Evolutionary conservation across 768 basidiomycete genomes (phyloP), one percentile per base, ranked within the genome.

Genomic region (Tulasnella sp.): DNA sequence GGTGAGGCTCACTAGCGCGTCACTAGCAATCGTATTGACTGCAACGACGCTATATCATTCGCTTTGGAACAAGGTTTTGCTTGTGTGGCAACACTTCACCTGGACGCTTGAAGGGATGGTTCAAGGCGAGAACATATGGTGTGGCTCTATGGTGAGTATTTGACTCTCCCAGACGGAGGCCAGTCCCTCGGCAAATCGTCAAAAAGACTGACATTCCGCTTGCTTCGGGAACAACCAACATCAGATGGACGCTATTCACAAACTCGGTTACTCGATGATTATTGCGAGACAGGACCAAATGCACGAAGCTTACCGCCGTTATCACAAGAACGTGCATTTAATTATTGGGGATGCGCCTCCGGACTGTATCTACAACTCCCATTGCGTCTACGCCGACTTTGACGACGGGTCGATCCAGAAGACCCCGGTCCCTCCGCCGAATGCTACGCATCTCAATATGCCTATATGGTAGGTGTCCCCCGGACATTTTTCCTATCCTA

Each of bases 51-150:
- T 11, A 69, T 16, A 6, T 14, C 14, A 6, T 11, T 18, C 16
- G 6, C 31, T 14, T 69, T 31, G 16, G 11, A 37, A 37, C 3
- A 5, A 75, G 74, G 40, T 80, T 37, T 8, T 80, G 34, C 79
- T 80, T 12, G 48, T 6, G 20, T 80, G 44, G 34, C 28, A 54
- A 1, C 75, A 80, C 54, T 80, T 80, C 40, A 40, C 7, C 7
- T n/a, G 11, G 24, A 72, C 76, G 3, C 34, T 80, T 28, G 40
- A 42, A 24, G 79, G 79, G 34, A 5, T n/a, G 24, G 22, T 37
- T 9, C 41, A 46, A 46, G 79, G 79, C 31, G 79, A 80, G 54
- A 24, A 80, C 31, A 58, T 80, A 34, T 80, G 79, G 79, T 76
- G 48, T 12, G 79, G 46, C 3, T 42, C 72, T 37, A 40, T 40